phyloP scores from a whole-genome alignment of 2,329 filamentous ascomycete genomes.

The Seiridium cupressi region DNA sequence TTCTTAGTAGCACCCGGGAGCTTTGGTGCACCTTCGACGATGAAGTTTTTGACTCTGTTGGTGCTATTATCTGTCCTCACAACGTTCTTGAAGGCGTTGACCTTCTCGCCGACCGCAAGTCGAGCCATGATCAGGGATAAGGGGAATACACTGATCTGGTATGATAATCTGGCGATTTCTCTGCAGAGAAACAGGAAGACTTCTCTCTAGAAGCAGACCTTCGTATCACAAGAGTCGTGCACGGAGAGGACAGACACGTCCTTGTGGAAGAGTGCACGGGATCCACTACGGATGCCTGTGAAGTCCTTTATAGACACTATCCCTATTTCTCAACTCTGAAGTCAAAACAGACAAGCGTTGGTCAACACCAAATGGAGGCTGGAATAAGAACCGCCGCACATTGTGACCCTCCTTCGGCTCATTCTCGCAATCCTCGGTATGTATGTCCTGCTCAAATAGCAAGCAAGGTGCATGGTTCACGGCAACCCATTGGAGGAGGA shows the following conservation, averaged over 20 bases:
- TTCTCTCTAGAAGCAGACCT: not conserved
- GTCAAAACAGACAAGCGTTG: not conserved
- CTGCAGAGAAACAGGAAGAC: not conserved
- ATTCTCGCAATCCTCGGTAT: constrained; percentile 10
- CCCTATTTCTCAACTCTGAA: not conserved
- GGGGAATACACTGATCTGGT: not conserved
- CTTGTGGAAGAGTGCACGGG: not conserved
- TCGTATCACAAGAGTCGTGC: too few species aligned
- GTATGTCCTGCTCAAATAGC: not conserved
- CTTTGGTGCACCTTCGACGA: constrained; percentile 25
- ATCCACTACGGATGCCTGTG: not conserved
- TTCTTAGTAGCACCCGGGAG: constrained; percentile 51
- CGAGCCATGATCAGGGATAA: not conserved
- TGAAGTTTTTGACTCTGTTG: constrained; percentile 28
- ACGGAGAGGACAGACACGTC: too few species aligned
- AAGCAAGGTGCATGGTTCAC: not conserved
- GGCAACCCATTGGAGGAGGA: not conserved
- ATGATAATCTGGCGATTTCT: too few species aligned
- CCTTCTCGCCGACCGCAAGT: constrained; percentile 8
- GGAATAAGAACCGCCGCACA: not conserved
- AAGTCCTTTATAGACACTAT: constrained; percentile 6
- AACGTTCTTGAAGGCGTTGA: constrained; percentile 25
- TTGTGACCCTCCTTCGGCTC: constrained; percentile 7
- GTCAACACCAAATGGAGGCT: not conserved
- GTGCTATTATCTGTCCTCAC: constrained; percentile 36